Evolutionary conservation across 495 filamentous ascomycete species (phyloP).

Genomic region (Talaromyces wortmannii): DNA sequence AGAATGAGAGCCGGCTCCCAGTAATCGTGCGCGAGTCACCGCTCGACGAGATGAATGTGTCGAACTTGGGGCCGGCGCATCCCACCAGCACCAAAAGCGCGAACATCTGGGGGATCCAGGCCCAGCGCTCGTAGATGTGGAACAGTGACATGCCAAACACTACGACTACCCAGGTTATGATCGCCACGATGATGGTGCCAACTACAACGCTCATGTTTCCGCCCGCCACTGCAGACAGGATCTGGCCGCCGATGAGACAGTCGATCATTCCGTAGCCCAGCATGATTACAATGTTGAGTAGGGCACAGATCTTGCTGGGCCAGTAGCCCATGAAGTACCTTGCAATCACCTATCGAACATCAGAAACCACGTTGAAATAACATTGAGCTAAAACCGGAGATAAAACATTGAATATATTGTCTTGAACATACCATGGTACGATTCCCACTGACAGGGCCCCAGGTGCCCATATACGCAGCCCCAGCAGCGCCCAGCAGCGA

Average conservation of each 20-base stretch:
- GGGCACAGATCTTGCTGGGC: constrained; percentile 60
- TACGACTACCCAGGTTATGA: constrained; percentile 57
- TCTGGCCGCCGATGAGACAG: constrained; percentile 44
- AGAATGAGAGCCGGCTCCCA: constrained; percentile 57
- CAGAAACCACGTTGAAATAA: too few species aligned
- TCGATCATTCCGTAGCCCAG: constrained; percentile 64
- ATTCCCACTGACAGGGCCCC: constrained; percentile 65
- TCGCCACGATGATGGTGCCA: constrained; percentile 60
- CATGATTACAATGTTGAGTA: constrained; percentile 64
- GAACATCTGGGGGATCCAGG: constrained; percentile 62
- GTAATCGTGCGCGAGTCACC: constrained; percentile 32
- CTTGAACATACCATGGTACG: constrained; percentile 52
- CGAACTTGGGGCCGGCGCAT: constrained; percentile 58
- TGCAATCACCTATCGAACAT: constrained; percentile 46
- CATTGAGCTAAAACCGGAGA: neutral
- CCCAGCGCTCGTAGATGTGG: constrained; percentile 59
- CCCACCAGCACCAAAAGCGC: constrained; percentile 63
- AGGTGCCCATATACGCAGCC: constrained; percentile 69
- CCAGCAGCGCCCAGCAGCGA: constrained; percentile 48
- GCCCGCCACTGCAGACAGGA: constrained; percentile 52
- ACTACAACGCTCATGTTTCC: constrained; percentile 55
- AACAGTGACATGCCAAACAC: constrained; percentile 71
- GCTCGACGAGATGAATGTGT: constrained; percentile 38
- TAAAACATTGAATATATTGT: too few species aligned
- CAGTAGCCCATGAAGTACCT: constrained; percentile 76